phyloP scores from a whole-genome alignment of 148 eudicot genomes.

The Arctostaphylos glauca region DNA sequence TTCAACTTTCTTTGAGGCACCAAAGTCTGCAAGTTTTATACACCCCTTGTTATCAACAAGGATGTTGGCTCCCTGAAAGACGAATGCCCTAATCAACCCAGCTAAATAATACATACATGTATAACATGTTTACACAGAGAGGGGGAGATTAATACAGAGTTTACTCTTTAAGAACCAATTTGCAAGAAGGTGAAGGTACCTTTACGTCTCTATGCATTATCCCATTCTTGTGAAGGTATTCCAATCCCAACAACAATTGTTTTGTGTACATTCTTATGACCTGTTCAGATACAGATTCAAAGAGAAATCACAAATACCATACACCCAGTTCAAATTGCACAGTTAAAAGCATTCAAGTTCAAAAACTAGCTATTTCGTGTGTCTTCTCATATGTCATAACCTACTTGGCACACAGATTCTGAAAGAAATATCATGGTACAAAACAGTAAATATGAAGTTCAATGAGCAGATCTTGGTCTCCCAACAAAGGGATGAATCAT shows the following conservation, averaged over 20 bases:
- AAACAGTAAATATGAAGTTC: neutral
- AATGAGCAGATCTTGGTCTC: neutral
- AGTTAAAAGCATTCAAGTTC: neutral
- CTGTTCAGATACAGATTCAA: constrained; percentile 31
- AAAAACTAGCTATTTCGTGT: constrained; percentile 3
- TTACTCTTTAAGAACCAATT: neutral
- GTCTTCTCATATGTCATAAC: neutral
- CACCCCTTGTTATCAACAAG: constrained; percentile 95
- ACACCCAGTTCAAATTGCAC: neutral
- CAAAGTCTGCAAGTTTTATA: constrained; percentile 97
- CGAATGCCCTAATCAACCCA: constrained; percentile 6
- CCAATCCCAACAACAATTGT: constrained; percentile 72
- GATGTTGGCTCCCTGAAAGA: constrained; percentile 87
- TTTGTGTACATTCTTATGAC: constrained; percentile 82
- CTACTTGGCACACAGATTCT: neutral
- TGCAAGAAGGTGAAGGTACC: constrained; percentile 32
- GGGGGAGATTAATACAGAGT: neutral
- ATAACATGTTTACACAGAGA: constrained; percentile 30
- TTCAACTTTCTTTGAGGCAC: constrained; percentile 98
- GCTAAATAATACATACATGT: neutral
- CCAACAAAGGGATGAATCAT: neutral
- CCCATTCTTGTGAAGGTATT: constrained; percentile 73
- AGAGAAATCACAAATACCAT: neutral
- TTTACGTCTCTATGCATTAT: constrained; percentile 91
- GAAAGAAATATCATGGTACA: neutral